Percentiles rank a stretch among this genome's conserved stretches.
Evolutionary conservation across 305 asterid species (phyloP).

Genomic region (Fraxinus dipetala): DNA sequence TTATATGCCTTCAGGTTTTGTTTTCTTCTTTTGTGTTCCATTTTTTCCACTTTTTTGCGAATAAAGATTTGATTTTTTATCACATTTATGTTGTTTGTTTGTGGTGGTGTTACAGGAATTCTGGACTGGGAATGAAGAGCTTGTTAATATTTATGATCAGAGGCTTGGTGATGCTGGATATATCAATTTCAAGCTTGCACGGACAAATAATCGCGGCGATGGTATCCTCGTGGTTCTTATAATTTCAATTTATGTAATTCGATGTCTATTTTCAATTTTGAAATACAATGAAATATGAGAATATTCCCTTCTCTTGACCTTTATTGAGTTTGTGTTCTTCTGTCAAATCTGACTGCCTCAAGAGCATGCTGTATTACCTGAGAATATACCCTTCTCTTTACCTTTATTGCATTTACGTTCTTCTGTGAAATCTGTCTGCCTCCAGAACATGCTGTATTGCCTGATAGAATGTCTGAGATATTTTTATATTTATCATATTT

Average conservation of each 20-base stretch:
- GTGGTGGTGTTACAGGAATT: slow-evolving; percentile 53
- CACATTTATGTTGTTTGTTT: background rate
- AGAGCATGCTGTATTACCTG: background rate
- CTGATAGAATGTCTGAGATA: too few species aligned
- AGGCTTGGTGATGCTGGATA: slow-evolving; percentile 97
- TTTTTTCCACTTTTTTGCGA: background rate
- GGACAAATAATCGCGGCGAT: slow-evolving; percentile 93
- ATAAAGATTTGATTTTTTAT: slow-evolving; percentile 3
- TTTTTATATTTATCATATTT: background rate
- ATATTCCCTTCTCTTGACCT: background rate
- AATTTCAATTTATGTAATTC: background rate
- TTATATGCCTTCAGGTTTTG: slow-evolving; percentile 89
- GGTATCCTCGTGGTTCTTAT: slow-evolving; percentile 38
- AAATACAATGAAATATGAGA: background rate
- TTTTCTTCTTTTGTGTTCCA: background rate
- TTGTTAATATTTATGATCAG: slow-evolving; percentile 72
- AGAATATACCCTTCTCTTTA: background rate
- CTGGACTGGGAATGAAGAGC: slow-evolving; percentile 96
- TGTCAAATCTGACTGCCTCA: background rate
- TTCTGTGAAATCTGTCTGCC: too few species aligned
- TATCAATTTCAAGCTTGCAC: slow-evolving; percentile 73
- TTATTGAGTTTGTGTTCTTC: background rate
- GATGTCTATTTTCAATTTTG: background rate
- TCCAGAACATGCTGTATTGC: too few species aligned
- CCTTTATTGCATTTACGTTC: background rate